phyloP scores from a whole-genome alignment of 2,329 filamentous ascomycete species.

The Microthyrium microscopicum region DNA sequence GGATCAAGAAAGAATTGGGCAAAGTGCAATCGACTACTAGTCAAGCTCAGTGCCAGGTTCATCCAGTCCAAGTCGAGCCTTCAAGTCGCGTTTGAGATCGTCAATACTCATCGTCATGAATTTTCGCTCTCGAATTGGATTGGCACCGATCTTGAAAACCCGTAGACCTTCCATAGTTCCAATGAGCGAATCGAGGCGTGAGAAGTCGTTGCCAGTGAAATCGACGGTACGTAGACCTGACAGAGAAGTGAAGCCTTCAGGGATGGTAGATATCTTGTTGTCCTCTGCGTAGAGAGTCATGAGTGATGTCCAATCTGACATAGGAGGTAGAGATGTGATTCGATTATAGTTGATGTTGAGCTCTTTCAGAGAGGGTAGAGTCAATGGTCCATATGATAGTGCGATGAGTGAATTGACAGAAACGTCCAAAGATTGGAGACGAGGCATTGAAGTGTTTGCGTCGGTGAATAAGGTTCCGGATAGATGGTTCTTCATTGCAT shows the following conservation, averaged over 20 bases:
- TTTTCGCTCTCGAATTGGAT: slow-evolving; percentile 77
- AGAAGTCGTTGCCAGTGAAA: slow-evolving; percentile 72
- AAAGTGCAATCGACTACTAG: too few species aligned
- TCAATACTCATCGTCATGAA: slow-evolving; percentile 65
- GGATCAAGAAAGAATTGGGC: too few species aligned
- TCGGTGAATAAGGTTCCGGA: slow-evolving; percentile 53
- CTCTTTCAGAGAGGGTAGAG: slow-evolving; percentile 54
- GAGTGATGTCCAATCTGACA: slow-evolving; percentile 58
- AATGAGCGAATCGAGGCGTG: slow-evolving; percentile 56
- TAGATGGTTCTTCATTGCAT: slow-evolving; percentile 63
- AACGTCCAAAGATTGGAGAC: slow-evolving; percentile 61
- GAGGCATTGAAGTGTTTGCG: slow-evolving; percentile 38
- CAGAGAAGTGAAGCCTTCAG: slow-evolving; percentile 54
- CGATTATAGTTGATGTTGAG: slow-evolving; percentile 70
- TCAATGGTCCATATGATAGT: slow-evolving; percentile 33
- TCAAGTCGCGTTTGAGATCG: slow-evolving; percentile 61
- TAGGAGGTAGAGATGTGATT: slow-evolving; percentile 52
- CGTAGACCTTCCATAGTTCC: slow-evolving; percentile 63
- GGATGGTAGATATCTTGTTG: slow-evolving; percentile 63
- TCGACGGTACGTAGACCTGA: slow-evolving; percentile 58
- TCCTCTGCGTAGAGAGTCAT: slow-evolving; percentile 62
- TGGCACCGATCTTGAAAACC: slow-evolving; percentile 66
- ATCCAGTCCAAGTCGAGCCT: slow-evolving; percentile 47
- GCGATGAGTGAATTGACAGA: slow-evolving; percentile 55
- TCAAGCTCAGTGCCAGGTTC: too few species aligned